Percentiles rank a stretch among this genome's conserved stretches.
These are phyloP conservation scores for Aspergillus sclerotioniger DNA, from an alignment of 495 filamentous ascomycete genomes.

Conservation along the genomic window DNA sequence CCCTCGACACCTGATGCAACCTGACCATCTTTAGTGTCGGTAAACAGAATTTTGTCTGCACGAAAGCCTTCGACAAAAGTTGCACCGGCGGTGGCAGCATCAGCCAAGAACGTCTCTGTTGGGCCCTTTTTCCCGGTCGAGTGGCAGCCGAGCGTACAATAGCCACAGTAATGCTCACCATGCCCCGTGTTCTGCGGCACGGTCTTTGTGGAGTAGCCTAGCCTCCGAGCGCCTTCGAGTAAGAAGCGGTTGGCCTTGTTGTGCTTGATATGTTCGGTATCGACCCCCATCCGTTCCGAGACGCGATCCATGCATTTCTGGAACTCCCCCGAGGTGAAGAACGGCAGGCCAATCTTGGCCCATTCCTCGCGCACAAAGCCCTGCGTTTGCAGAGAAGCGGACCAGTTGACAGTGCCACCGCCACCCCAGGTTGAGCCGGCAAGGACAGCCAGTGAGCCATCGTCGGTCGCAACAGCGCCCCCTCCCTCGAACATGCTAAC, in stretches of 20 bases:
- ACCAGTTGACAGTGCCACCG: constrained; percentile 87
- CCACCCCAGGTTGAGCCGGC: constrained; percentile 80
- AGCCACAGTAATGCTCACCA: constrained; percentile 70
- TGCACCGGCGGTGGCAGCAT: constrained; percentile 72
- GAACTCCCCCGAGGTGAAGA: constrained; percentile 74
- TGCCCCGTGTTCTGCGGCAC: constrained; percentile 78
- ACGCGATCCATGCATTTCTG: constrained; percentile 74
- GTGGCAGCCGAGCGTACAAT: constrained; percentile 76
- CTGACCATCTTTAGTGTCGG: constrained; percentile 50
- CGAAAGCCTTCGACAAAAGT: constrained; percentile 77
- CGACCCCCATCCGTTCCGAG: constrained; percentile 76
- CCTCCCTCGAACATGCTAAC: constrained; percentile 64
- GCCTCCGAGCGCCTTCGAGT: constrained; percentile 69
- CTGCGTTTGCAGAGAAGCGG: constrained; percentile 78
- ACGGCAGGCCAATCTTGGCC: constrained; percentile 67
- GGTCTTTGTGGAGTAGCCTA: constrained; percentile 68
- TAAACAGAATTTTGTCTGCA: constrained; percentile 66
- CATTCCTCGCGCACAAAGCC: constrained; percentile 79
- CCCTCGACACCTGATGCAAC: constrained; percentile 67
- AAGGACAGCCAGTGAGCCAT: constrained; percentile 58
- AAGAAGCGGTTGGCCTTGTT: constrained; percentile 67
- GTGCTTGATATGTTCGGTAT: constrained; percentile 61
- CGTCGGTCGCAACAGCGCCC: constrained; percentile 56
- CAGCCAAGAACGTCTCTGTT: constrained; percentile 70
- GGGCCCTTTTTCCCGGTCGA: constrained; percentile 74